A percentile compares a stretch with the other conserved stretches of the same genome.
Evolutionary conservation across 2,329 filamentous ascomycete genomes (phyloP).

Genomic region (Teratosphaeria zuluensis): DNA sequence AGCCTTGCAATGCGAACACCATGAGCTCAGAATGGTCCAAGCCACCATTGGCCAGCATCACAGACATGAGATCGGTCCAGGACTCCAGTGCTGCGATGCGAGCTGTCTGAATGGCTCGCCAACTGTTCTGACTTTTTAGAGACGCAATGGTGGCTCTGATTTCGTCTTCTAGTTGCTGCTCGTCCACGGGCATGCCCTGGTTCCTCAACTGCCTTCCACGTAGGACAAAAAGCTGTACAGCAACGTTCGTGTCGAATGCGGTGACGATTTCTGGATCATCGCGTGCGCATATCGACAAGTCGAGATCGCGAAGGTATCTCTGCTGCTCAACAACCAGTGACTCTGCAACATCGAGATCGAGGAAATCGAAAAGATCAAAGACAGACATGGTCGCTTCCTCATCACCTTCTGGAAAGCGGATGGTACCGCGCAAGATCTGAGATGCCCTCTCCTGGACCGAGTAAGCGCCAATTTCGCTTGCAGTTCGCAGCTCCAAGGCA

Average conservation of each 20-base stretch:
- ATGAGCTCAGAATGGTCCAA: slow-evolving; percentile 70
- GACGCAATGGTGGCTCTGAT: slow-evolving; percentile 52
- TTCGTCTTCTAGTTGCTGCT: slow-evolving; percentile 44
- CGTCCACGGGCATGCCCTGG: slow-evolving; percentile 25
- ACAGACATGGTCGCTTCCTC: slow-evolving; percentile 61
- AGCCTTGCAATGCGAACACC: slow-evolving; percentile 72
- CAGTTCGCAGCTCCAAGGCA: slow-evolving; percentile 70
- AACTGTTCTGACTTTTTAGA: slow-evolving; percentile 54
- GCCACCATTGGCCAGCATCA: slow-evolving; percentile 74
- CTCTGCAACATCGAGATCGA: slow-evolving; percentile 51
- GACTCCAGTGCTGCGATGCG: slow-evolving; percentile 63
- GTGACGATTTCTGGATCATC: slow-evolving; percentile 47
- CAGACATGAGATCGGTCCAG: slow-evolving; percentile 76
- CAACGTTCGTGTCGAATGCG: slow-evolving; percentile 60
- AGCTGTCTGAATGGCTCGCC: slow-evolving; percentile 44
- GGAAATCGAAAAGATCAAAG: slow-evolving; percentile 90
- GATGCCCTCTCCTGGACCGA: slow-evolving; percentile 47
- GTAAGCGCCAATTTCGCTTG: slow-evolving; percentile 29
- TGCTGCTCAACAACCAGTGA: slow-evolving; percentile 41
- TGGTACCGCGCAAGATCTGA: slow-evolving; percentile 65
- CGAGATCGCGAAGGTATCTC: slow-evolving; percentile 54
- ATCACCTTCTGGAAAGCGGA: slow-evolving; percentile 56
- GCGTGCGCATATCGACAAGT: slow-evolving; percentile 56
- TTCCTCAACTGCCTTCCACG: slow-evolving; percentile 54
- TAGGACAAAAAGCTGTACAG: slow-evolving; percentile 64